A percentile compares a stretch with the other conserved stretches of the same genome.
These are phyloP conservation scores for Candida gorgasii DNA, from an alignment of 805 yeast species.

Conservation along the genomic window DNA sequence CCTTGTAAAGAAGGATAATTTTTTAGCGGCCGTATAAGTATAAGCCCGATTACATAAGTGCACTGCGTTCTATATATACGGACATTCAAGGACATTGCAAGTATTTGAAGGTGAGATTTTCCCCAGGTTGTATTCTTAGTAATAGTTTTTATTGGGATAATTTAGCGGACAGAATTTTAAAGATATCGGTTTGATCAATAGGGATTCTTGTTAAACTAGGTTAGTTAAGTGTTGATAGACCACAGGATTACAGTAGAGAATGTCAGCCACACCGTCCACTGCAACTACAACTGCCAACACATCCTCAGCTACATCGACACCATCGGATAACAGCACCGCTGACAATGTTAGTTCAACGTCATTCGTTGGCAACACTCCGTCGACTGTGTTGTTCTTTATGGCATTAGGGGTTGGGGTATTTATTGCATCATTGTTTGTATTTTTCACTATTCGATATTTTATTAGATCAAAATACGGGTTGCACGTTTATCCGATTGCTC, in stretches of 20 bases:
- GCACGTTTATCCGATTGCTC: conserved; percentile 40
- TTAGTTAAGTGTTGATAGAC: too few species aligned
- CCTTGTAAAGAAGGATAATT: neutral
- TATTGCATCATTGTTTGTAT: conserved; percentile 55
- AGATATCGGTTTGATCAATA: too few species aligned
- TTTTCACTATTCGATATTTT: conserved; percentile 62
- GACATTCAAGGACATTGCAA: too few species aligned
- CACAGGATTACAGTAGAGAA: neutral
- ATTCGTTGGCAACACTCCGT: conserved; percentile 52
- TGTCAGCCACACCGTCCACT: neutral
- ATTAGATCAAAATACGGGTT: conserved; percentile 58
- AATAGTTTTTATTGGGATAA: too few species aligned
- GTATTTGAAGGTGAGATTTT: too few species aligned
- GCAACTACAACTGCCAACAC: neutral
- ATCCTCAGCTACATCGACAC: neutral
- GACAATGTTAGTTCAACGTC: conserved; percentile 14
- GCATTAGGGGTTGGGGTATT: conserved; percentile 63
- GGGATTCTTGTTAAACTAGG: too few species aligned
- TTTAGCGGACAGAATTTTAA: too few species aligned
- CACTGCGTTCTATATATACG: neutral
- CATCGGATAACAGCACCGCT: neutral
- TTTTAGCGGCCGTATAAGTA: neutral
- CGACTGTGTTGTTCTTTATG: conserved; percentile 62
- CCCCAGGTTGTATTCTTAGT: too few species aligned
- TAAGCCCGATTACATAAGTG: neutral